These are phyloP conservation scores for Albugo laibachii DNA, from an alignment of 352 stramenopile genomes.

Conservation along the genomic window DNA sequence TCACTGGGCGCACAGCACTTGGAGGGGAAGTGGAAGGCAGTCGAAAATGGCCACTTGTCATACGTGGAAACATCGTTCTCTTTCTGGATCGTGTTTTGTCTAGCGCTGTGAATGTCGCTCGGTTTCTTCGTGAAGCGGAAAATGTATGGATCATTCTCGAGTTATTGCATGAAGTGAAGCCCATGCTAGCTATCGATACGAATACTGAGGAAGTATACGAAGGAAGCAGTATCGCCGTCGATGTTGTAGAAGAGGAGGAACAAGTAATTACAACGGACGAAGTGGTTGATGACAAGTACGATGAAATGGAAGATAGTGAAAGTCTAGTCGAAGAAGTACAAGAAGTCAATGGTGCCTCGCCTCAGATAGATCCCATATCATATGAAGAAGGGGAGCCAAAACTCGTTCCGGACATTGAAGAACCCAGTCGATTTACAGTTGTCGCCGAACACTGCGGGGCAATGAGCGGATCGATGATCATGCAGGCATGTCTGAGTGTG, in stretches of 20 bases:
- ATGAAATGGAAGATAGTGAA: conserved; percentile 23
- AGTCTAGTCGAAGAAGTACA: not conserved
- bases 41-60: conserved; percentile 31
- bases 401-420: conserved; percentile 4
- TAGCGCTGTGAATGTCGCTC: conserved; percentile 55
- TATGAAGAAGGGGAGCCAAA: too few species aligned
- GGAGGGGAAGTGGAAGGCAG: too few species aligned
- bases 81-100: conserved; percentile 68
- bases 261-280: conserved; percentile 27
- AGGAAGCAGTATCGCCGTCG: conserved; percentile 9
- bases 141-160: conserved; percentile 64
- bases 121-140: conserved; percentile 45
- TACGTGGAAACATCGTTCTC: conserved; percentile 68
- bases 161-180: conserved; percentile 57
- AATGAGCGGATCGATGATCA: conserved; percentile 75
- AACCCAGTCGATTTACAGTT: conserved; percentile 37
- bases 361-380: not conserved
- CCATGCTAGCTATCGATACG: conserved; percentile 33
- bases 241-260: conserved; percentile 18
- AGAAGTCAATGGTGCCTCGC: not conserved
- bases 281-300: conserved; percentile 19
- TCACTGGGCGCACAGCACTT: too few species aligned
- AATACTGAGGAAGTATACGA: conserved; percentile 54
- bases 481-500: conserved; percentile 72
- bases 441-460: conserved; percentile 53